Conservation (phyloP, 2,329 filamentous ascomycete species). For the Gyromitra esculenta region DNA sequence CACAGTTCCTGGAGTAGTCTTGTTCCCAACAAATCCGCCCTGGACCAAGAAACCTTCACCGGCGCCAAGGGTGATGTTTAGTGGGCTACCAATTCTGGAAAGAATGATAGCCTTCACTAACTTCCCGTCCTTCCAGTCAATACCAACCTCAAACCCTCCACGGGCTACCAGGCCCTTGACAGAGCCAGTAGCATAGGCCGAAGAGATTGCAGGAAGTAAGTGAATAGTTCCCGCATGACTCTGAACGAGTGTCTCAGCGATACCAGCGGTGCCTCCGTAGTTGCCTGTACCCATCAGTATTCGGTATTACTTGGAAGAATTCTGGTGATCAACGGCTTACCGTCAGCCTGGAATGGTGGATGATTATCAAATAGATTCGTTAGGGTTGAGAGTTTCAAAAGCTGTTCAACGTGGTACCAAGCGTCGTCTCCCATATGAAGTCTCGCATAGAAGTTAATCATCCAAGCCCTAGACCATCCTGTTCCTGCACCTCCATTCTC, state of each 20-base stretch:
- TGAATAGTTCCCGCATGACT: constrained; percentile 57
- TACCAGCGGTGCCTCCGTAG: constrained; percentile 64
- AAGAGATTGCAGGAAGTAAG: constrained; percentile 40
- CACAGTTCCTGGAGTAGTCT: not conserved
- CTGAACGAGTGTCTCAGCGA: constrained; percentile 64
- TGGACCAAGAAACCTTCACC: constrained; percentile 22
- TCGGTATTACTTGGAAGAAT: not conserved
- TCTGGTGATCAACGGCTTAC: not conserved
- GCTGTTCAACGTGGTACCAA: constrained; percentile 60
- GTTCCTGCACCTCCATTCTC: constrained; percentile 64
- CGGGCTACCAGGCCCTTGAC: constrained; percentile 53
- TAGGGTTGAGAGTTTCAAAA: constrained; percentile 62
- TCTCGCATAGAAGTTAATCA: constrained; percentile 65
- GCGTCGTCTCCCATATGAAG: constrained; percentile 61
- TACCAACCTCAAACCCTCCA: constrained; percentile 51
- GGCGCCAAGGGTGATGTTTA: constrained; percentile 40
- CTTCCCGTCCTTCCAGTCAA: constrained; percentile 47
- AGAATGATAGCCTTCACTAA: constrained; percentile 35
- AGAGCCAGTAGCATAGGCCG: constrained; percentile 54
- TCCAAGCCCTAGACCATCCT: constrained; percentile 67
- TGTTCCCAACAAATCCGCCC: not conserved
- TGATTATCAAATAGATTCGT: constrained; percentile 64
- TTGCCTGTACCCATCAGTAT: constrained; percentile 60
- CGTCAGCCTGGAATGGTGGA: constrained; percentile 65
- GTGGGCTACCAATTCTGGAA: constrained; percentile 40